Evolutionary conservation across 208 protist genomes (phyloP), one percentile per base, ranked within the genome.

Genomic region (Leishmania arabica): DNA sequence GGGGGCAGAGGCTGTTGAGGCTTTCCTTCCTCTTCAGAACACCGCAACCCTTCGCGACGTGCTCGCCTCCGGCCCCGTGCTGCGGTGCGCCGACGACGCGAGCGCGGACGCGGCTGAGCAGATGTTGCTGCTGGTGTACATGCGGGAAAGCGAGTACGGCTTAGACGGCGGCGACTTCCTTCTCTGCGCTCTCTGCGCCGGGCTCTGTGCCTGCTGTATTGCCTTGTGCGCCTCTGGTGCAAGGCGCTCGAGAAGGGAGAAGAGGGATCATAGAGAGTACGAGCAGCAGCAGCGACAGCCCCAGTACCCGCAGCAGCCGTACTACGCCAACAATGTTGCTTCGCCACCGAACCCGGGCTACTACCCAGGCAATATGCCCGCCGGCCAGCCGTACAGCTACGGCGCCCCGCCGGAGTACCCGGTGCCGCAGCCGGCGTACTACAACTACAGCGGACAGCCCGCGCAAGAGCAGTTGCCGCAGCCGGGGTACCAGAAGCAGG

Each of bases 381-480:
- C 42, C 51, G 64, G n/a, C 17, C 75, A 34, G 75, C 34, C 42
- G 49, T 64, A 80, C 71, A 19, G 37, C 8, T 84, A 84, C 76
- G 81, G 81, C 0, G 74, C 77, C 15, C 81, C 81, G n/a, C 81
- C 81, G 79, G 75, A 84, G 75, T 84, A 84, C 60, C 75, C 81
- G 49, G 58, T 72, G 45, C 75, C 81, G 70, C 81, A 84, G 51
- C 81, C 81, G 19, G 81, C 70, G 15, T 84, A 84, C 76, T 77
- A 84, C 81, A 84, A 84, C 81, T 84, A 84, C 70, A 81, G 76
- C 71, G 81, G 81, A 27, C 11, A 64, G 9, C 76, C 81, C 58
- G 40, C 31, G 31, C 47, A 77, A 31, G 76, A 27, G 34, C 81
- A 84, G 40, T 51, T 15, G 49, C 49, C 19, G 0, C 34, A 4